These are phyloP conservation scores for Euphorbia lathyris DNA, from an alignment of 345 rosid species.

Conservation along the genomic window DNA sequence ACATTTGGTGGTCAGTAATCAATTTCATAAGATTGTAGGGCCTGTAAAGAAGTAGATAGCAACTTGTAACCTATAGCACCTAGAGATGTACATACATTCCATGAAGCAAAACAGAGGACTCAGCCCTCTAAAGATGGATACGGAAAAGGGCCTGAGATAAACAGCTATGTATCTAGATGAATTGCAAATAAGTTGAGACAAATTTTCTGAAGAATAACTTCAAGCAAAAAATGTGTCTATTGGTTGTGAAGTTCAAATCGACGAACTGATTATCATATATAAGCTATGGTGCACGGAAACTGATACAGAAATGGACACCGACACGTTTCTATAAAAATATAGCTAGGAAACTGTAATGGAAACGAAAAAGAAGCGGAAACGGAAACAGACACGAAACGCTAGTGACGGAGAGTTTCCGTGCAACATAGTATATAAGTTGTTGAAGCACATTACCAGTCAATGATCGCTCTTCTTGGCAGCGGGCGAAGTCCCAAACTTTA, in stretches of 20 bases:
- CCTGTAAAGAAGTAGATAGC: background rate
- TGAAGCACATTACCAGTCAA: conserved; percentile 80
- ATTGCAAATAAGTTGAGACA: background rate
- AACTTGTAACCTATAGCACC: background rate
- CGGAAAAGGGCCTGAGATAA: background rate
- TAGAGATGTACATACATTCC: background rate
- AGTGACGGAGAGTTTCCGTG: too few species aligned
- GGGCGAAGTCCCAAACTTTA: conserved; percentile 97
- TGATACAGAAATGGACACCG: too few species aligned
- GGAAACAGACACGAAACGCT: too few species aligned
- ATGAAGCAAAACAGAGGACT: background rate
- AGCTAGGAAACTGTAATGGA: too few species aligned
- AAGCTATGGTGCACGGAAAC: too few species aligned
- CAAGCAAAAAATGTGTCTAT: background rate
- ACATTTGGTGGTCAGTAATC: conserved; percentile 7
- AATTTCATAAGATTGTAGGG: background rate
- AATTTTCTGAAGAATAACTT: background rate
- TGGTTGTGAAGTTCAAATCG: background rate
- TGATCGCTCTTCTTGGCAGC: conserved; percentile 87
- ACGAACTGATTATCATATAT: too few species aligned
- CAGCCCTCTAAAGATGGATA: background rate
- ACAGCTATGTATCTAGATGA: background rate
- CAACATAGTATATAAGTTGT: conserved; percentile 5
- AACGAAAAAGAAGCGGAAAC: too few species aligned
- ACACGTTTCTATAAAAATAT: too few species aligned